Evolutionary conservation across 805 yeast genomes (phyloP).

Genomic region (Tetrapisispora taiwanensis): DNA sequence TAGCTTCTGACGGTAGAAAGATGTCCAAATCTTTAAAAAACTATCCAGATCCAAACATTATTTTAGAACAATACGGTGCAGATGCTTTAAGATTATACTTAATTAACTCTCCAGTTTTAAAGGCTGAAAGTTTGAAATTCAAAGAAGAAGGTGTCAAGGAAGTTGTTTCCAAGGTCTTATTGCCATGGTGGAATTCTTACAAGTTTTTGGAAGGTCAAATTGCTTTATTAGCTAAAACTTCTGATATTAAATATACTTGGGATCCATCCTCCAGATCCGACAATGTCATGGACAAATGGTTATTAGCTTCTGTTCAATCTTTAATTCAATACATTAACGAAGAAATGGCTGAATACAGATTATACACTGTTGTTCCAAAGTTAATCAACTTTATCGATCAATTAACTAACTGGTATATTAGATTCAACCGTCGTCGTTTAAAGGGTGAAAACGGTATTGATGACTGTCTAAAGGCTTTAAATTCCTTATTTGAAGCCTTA

Average conservation of each 20-base stretch:
- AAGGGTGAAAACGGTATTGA: constrained; percentile 86
- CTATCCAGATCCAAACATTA: constrained; percentile 86
- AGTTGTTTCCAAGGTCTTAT: constrained; percentile 86
- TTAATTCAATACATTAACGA: constrained; percentile 73
- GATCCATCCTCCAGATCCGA: constrained; percentile 54
- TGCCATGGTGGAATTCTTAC: constrained; percentile 98
- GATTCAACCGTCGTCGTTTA: constrained; percentile 95
- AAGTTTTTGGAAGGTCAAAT: constrained; percentile 95
- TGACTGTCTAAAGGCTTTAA: constrained; percentile 79
- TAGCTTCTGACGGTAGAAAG: constrained; percentile 97
- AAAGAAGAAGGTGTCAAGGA: constrained; percentile 99
- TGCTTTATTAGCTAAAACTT: constrained; percentile 68
- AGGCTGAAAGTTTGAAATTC: constrained; percentile 93
- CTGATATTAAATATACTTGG: constrained; percentile 60
- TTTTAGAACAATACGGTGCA: constrained; percentile 87
- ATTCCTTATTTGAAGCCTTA: constrained; percentile 83
- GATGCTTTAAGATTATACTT: constrained; percentile 93
- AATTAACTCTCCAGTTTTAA: constrained; percentile 93
- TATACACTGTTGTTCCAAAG: constrained; percentile 94
- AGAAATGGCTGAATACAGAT: constrained; percentile 84
- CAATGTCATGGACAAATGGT: constrained; percentile 97
- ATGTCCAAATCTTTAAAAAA: constrained; percentile 98
- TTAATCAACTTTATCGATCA: constrained; percentile 81
- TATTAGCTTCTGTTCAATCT: constrained; percentile 91
- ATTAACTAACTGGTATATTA: constrained; percentile 96